These are phyloP conservation scores for Priceomyces castillae DNA, from an alignment of 805 yeast genomes.

Conservation along the genomic window DNA sequence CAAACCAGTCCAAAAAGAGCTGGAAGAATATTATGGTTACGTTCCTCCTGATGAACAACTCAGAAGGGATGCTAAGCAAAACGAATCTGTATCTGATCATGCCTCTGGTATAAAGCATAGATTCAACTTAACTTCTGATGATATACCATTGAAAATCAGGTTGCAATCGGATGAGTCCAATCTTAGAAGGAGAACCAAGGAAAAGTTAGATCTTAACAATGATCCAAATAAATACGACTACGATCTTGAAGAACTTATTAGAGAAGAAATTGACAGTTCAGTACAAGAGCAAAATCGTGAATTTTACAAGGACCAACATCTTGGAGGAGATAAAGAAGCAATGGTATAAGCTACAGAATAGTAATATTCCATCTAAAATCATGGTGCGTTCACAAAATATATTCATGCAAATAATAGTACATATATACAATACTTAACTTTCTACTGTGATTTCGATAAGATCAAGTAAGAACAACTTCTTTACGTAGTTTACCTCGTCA, in stretches of 20 bases:
- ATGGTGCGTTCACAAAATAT: background rate
- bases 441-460: constrained; percentile 12
- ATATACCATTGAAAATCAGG: constrained; percentile 35
- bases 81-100: constrained; percentile 12
- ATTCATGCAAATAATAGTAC: background rate
- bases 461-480: constrained; percentile 21
- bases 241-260: constrained; percentile 42
- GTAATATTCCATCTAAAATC: background rate
- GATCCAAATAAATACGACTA: constrained; percentile 43
- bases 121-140: constrained; percentile 32
- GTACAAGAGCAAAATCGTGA: constrained; percentile 15
- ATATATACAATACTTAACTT: constrained; percentile 1
- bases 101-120: constrained; percentile 28
- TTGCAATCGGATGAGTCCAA: constrained; percentile 20
- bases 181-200: constrained; percentile 30
- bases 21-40: constrained; percentile 27
- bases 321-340: constrained; percentile 24
- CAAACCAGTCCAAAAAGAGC: constrained; percentile 1
- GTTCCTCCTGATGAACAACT: constrained; percentile 40
- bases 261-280: constrained; percentile 31
- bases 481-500: constrained; percentile 22
- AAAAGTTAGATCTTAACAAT: constrained; percentile 32
- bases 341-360: constrained; percentile 16
- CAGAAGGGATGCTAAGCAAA: constrained; percentile 10
- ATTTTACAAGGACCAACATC: constrained; percentile 17